Evolutionary conservation across 2,329 filamentous ascomycete genomes (phyloP).

Genomic region (Monosporascus sp.): DNA sequence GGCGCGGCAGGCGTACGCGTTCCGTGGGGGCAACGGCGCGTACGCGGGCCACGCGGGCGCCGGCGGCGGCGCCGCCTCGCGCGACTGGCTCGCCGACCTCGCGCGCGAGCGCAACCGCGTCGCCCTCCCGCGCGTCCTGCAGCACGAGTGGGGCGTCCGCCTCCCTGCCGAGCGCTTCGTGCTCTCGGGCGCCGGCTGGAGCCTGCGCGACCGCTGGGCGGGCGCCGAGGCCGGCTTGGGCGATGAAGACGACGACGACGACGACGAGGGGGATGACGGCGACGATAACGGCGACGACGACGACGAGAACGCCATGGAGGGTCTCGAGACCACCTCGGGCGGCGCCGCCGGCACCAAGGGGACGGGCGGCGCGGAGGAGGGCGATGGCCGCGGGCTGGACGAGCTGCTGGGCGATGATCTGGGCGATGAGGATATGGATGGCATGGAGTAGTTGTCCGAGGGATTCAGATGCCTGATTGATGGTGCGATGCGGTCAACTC

Average conservation of each 20-base stretch:
- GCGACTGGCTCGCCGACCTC: slow-evolving; percentile 74
- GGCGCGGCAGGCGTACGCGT: slow-evolving; percentile 66
- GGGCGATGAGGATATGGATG: slow-evolving; percentile 49
- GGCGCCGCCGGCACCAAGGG: too few relatives aligned
- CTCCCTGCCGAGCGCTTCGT: slow-evolving; percentile 65
- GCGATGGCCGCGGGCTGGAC: slow-evolving; percentile 44
- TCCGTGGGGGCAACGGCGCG: slow-evolving; percentile 46
- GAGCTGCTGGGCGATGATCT: slow-evolving; percentile 51
- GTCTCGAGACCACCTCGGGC: slow-evolving; percentile 28
- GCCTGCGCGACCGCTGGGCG: slow-evolving; percentile 54
- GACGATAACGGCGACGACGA: slow-evolving; percentile 32
- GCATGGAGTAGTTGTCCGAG: slow-evolving; percentile 15
- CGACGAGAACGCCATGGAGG: slow-evolving; percentile 44
- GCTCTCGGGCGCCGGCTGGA: slow-evolving; percentile 60
- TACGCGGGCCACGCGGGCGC: slow-evolving; percentile 41
- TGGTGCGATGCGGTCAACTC: too few relatives aligned
- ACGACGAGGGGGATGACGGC: slow-evolving; percentile 34
- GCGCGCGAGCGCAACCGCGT: slow-evolving; percentile 65
- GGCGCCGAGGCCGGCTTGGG: slow-evolving; percentile 34
- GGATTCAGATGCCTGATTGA: too few relatives aligned
- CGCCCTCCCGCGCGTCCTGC: slow-evolving; percentile 55
- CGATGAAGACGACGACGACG: slow-evolving; percentile 31
- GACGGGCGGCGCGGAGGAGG: slow-evolving; percentile 37
- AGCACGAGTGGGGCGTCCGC: slow-evolving; percentile 62
- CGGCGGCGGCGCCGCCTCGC: slow-evolving; percentile 62